These are phyloP conservation scores for Cylindrotheca closterium DNA, from an alignment of 108 stramenopile genomes.

Conservation along the genomic window DNA sequence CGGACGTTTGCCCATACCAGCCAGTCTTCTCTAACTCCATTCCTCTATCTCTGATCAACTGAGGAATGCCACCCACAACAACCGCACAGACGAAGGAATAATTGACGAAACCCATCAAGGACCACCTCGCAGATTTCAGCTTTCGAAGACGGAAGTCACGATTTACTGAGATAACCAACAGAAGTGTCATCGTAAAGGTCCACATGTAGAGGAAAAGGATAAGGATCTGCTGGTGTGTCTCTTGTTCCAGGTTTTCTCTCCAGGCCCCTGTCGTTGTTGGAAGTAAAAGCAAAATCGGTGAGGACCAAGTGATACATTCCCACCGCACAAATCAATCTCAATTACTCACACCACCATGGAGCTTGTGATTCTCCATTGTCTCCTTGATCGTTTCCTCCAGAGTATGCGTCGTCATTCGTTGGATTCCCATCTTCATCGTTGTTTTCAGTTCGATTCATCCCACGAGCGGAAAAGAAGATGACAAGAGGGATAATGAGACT, in stretches of 20 bases:
- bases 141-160: not conserved
- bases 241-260: not conserved
- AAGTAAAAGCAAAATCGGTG: no score
- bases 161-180: not conserved
- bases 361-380: no score
- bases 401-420: no score
- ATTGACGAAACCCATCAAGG: not conserved
- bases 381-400: no score
- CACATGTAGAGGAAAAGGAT: not conserved
- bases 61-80: not conserved
- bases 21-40: not conserved
- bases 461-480: no score
- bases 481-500: not conserved
- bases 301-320: no score
- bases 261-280: not conserved
- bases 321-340: no score
- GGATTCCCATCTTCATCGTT: no score
- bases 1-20: not conserved
- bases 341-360: no score
- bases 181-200: not conserved
- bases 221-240: not conserved
- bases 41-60: not conserved
- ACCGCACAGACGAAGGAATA: not conserved
- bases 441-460: no score
- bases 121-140: not conserved